These are phyloP conservation scores for Cyberlindnera bimundalis DNA, from an alignment of 805 yeast species.

Conservation along the genomic window DNA sequence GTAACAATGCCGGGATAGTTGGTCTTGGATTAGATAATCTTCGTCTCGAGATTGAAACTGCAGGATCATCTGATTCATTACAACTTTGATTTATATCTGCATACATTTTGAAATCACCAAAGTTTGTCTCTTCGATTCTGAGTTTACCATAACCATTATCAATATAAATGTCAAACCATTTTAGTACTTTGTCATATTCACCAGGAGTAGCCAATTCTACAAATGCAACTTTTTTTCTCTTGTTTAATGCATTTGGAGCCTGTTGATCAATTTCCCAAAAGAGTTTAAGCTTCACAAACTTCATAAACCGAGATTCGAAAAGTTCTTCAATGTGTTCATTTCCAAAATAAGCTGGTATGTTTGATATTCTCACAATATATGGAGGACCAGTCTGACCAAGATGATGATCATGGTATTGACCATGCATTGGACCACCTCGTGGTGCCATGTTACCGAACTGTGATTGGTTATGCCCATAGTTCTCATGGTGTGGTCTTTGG, in stretches of 20 bases:
- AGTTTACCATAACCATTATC: conserved; percentile 35
- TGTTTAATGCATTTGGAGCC: conserved; percentile 25
- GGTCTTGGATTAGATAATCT: conserved; percentile 1
- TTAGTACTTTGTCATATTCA: conserved; percentile 55
- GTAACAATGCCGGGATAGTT: not conserved
- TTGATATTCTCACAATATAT: conserved; percentile 58
- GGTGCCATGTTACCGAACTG: conserved; percentile 5
- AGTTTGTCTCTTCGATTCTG: conserved; percentile 24
- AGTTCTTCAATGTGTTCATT: conserved; percentile 53
- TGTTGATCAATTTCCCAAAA: conserved; percentile 48
- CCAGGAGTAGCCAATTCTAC: conserved; percentile 50
- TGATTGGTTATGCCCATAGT: not conserved
- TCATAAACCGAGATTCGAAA: conserved; percentile 59
- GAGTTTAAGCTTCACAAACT: conserved; percentile 55
- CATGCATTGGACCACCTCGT: conserved; percentile 3
- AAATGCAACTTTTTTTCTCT: conserved; percentile 56
- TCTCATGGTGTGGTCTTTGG: conserved; percentile 13
- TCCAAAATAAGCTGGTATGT: conserved; percentile 54
- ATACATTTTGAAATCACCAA: conserved; percentile 23
- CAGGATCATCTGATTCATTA: conserved; percentile 24
- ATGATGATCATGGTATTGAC: conserved; percentile 1
- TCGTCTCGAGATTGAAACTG: conserved; percentile 12
- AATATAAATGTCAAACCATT: conserved; percentile 58
- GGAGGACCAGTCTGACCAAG: conserved; percentile 41
- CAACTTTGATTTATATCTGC: conserved; percentile 24